Percentiles rank a stretch among this genome's conserved stretches.
These are phyloP conservation scores for Evansstolkia leycettana DNA, from an alignment of 495 filamentous ascomycete genomes.

Conservation along the genomic window DNA sequence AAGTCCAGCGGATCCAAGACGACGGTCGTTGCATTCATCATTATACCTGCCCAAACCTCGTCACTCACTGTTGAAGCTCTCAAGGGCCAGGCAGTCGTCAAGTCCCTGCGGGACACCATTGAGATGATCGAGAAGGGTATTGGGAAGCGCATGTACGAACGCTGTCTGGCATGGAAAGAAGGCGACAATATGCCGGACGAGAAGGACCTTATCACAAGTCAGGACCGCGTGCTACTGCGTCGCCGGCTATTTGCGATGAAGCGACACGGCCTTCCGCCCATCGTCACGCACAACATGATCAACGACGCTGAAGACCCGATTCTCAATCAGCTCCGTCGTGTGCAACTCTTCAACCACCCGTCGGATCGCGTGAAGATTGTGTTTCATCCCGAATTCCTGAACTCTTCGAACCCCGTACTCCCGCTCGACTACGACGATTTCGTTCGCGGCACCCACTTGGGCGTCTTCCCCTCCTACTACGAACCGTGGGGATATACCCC, in stretches of 20 bases:
- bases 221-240: slow-evolving; percentile 87
- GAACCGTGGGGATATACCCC: slow-evolving; percentile 99
- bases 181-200: slow-evolving; percentile 87
- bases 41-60: slow-evolving; percentile 97
- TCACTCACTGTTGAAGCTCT: slow-evolving; percentile 92
- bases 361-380: slow-evolving; percentile 92
- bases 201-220: slow-evolving; percentile 82
- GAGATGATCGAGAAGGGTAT: slow-evolving; percentile 82
- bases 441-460: slow-evolving; percentile 89
- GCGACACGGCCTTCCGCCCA: slow-evolving; percentile 73
- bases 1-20: slow-evolving; percentile 77
- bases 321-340: slow-evolving; percentile 88
- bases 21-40: slow-evolving; percentile 97
- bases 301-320: slow-evolving; percentile 91
- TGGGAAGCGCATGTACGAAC: slow-evolving; percentile 87
- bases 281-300: slow-evolving; percentile 99
- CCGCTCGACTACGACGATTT: slow-evolving; percentile 98
- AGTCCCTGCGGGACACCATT: slow-evolving; percentile 85
- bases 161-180: slow-evolving; percentile 86
- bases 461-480: slow-evolving; percentile 95
- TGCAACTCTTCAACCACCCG: slow-evolving; percentile 92
- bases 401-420: slow-evolving; percentile 86
- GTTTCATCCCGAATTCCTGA: slow-evolving; percentile 97
- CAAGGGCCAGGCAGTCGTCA: slow-evolving; percentile 94
- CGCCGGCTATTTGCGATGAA: slow-evolving; percentile 94